Percentiles rank a stretch among this genome's conserved stretches.
Conservation (phyloP, 441 rosid species). For the Euphorbia schlechtendalii region DNA sequence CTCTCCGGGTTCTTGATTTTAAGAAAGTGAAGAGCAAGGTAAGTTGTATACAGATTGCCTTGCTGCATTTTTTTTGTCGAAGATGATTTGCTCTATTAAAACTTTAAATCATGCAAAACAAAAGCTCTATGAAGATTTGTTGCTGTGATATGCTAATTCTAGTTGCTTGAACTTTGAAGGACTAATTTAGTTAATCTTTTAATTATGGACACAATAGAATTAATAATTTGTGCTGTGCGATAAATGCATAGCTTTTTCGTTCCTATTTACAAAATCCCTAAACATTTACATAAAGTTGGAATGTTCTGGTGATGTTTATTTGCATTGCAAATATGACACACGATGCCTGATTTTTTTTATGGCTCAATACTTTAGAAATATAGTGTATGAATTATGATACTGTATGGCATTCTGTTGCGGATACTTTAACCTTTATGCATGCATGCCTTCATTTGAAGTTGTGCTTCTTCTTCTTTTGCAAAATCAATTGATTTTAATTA, state of each 20-base stretch:
- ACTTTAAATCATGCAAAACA: background rate
- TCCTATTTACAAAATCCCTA: background rate
- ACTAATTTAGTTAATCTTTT: too few relatives aligned
- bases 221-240: background rate
- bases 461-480: background rate
- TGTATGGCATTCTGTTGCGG: background rate
- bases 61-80: background rate
- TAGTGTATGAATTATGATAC: background rate
- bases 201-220: background rate
- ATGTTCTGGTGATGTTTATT: background rate
- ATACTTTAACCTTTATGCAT: background rate
- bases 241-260: too few relatives aligned
- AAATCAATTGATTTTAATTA: background rate
- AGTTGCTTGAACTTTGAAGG: too few relatives aligned
- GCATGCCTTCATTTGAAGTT: background rate
- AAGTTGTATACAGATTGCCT: background rate
- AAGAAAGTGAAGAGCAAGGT: slow-evolving; percentile 89
- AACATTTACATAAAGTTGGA: background rate
- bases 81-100: background rate
- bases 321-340: background rate
- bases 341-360: background rate
- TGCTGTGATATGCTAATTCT: too few relatives aligned
- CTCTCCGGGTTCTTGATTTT: slow-evolving; percentile 89
- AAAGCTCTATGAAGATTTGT: too few relatives aligned
- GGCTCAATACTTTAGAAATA: background rate